phyloP scores from a whole-genome alignment of 805 yeast species.

The Wickerhamomyces strasburgensis region DNA sequence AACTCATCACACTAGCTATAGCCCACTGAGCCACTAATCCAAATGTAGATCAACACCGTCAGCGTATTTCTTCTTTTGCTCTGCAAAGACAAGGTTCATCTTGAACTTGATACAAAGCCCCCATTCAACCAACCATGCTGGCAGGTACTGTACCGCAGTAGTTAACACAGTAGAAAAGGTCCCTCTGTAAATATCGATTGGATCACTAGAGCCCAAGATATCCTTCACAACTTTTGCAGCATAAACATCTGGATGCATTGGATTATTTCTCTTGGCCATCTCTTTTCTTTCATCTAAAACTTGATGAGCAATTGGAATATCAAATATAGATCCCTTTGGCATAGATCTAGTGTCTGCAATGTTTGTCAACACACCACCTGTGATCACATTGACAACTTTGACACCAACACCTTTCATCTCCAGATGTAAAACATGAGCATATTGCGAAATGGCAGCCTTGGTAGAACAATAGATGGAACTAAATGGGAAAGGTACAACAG shows the following conservation, averaged over 20 bases:
- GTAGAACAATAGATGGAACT: constrained; percentile 60
- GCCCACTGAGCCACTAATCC: too few species aligned
- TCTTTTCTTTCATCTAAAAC: constrained; percentile 47
- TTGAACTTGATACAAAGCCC: constrained; percentile 37
- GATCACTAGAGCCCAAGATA: constrained; percentile 31
- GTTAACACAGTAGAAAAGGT: constrained; percentile 35
- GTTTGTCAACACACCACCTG: constrained; percentile 72
- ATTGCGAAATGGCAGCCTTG: constrained; percentile 74
- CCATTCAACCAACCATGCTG: constrained; percentile 43
- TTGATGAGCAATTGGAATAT: constrained; percentile 43
- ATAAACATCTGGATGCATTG: constrained; percentile 55
- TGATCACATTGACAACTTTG: constrained; percentile 59
- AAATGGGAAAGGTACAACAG: constrained; percentile 64
- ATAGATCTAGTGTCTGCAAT: constrained; percentile 63
- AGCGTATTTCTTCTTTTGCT: constrained; percentile 20
- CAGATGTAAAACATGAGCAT: constrained; percentile 54
- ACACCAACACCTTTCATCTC: constrained; percentile 74
- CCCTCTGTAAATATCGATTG: constrained; percentile 57
- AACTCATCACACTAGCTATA: too few species aligned
- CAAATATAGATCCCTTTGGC: constrained; percentile 50
- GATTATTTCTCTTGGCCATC: constrained; percentile 56
- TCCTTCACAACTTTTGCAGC: constrained; percentile 53
- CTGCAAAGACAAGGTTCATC: constrained; percentile 30
- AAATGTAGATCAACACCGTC: constrained; percentile 17
- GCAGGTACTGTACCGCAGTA: constrained; percentile 34